Base-by-base conservation (phyloP, 176 grass and related monocot species). In the Themeda triandra region DNA sequence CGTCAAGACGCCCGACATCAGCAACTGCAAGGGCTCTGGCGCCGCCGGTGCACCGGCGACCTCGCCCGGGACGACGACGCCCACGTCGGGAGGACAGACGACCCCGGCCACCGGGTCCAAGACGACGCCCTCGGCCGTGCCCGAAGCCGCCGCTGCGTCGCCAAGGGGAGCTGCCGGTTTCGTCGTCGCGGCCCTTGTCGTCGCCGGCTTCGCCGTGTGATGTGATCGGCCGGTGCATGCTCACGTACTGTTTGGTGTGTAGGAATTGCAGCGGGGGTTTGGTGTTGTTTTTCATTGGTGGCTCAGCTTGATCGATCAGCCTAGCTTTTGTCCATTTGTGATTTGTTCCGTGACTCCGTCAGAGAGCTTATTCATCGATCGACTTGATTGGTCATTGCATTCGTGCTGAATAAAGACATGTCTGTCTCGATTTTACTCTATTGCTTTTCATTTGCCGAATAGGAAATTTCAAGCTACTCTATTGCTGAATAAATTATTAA, bases 1-100 rank as follows among this genome's bases (percentile, higher is more conserved):
- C 1, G 89, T 98, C 63, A 65, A 88, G 83, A 98, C 96, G 54
- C 93, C 91, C 1, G 66, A 88, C 9, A 29, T 73, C 69, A 95
- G 89, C 83, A 69, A 79, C 74, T 97, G 94, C 91, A 93, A 77
- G 31, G 37, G 82, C 58, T 63, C 24, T 1, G 78, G 19, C 12
- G 60, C 48, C 18, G 46, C 33, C 1, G 67, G 21, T 0, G 21
- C 68, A 0, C 40, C 69, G 2, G 13, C 0, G 0, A 41, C 67
- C 11, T n/a, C 67, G 4, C 67, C 66, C 2, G 18, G 8, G 19
- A 5, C 35, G 18, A 8, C 31, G 18, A n/a, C 62, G 24, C 25
- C 68, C 4, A 35, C 33, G 3, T 23, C 37, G 39, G 39, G 39
- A 41, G 29, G 29, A 3, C 39, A 58, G 62, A 76, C 83, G 13